Evolutionary conservation across 1,284 basidiomycete species (phyloP).

Genomic region (Apiotrichum gamsii): DNA sequence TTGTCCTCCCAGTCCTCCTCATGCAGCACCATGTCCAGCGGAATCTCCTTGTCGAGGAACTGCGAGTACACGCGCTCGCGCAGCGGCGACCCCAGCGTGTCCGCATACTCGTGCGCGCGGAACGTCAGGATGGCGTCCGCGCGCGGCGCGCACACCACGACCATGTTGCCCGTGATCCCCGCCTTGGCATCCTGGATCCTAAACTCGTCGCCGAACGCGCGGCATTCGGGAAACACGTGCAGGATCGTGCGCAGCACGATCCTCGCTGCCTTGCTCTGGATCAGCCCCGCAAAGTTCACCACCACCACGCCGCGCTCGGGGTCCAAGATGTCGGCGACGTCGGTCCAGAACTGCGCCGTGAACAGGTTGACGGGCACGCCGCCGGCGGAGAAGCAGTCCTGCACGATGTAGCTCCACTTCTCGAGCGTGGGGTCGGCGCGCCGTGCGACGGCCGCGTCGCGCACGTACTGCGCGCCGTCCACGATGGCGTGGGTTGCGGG

Average conservation of each 20-base stretch:
- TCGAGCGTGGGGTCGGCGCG: background rate
- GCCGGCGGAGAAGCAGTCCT: constrained; percentile 89
- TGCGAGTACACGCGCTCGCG: constrained; percentile 30
- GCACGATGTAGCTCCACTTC: constrained; percentile 69
- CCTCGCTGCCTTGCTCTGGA: constrained; percentile 58
- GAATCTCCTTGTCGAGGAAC: constrained; percentile 32
- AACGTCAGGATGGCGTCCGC: constrained; percentile 58
- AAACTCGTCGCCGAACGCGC: constrained; percentile 40
- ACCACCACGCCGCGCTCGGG: constrained; percentile 70
- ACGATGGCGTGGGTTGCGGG: constrained; percentile 57
- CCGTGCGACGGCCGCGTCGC: constrained; percentile 37
- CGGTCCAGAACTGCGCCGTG: constrained; percentile 71
- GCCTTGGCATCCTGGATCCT: constrained; percentile 52
- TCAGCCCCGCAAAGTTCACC: constrained; percentile 69
- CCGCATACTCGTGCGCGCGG: constrained; percentile 50
- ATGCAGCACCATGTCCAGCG: constrained; percentile 22
- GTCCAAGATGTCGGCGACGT: constrained; percentile 60
- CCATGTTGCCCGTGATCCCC: constrained; percentile 73
- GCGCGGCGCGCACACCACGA: constrained; percentile 20
- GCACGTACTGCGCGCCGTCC: constrained; percentile 66
- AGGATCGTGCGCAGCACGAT: constrained; percentile 71
- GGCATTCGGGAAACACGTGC: constrained; percentile 50
- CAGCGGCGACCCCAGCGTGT: constrained; percentile 33
- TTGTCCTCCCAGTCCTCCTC: background rate
- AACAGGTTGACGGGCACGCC: constrained; percentile 74